Conservation (phyloP, 441 rosid species). For the Erysimum cheiri region DNA sequence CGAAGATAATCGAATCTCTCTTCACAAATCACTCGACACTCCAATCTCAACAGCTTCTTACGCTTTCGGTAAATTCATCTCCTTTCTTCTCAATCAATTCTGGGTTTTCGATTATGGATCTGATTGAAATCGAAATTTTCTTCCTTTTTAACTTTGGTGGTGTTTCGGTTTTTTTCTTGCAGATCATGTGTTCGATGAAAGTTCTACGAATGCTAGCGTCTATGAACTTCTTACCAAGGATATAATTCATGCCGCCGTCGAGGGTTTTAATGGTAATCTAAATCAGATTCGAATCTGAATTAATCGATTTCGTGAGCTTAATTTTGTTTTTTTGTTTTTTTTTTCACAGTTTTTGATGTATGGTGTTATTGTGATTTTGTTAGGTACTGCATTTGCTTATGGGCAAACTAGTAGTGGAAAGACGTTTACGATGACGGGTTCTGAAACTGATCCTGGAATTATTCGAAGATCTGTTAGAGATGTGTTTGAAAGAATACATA, state of each 20-base stretch:
- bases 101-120: background rate
- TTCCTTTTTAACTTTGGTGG: background rate
- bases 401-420: conserved; percentile 99
- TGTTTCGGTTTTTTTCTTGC: conserved; percentile 8
- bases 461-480: conserved; percentile 78
- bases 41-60: conserved; percentile 73
- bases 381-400: conserved; percentile 94
- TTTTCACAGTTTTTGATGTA: conserved; percentile 14
- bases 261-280: conserved; percentile 81
- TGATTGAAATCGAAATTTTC: background rate
- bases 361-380: conserved; percentile 15
- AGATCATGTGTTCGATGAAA: conserved; percentile 88
- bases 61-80: conserved; percentile 62
- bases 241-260: conserved; percentile 73
- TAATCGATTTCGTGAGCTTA: background rate
- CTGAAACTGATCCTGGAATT: conserved; percentile 73
- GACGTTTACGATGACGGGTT: conserved; percentile 94
- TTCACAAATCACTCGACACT: conserved; percentile 70
- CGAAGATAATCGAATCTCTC: conserved; percentile 81
- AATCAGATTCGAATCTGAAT: background rate
- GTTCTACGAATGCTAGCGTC: conserved; percentile 63
- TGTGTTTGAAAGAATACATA: conserved; percentile 61
- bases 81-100: background rate
- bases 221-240: conserved; percentile 85
- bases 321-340: conserved; percentile 4